Evolutionary conservation across 371 early-diverging fungal genomes (phyloP).

Genomic region (Smittium culicis): DNA sequence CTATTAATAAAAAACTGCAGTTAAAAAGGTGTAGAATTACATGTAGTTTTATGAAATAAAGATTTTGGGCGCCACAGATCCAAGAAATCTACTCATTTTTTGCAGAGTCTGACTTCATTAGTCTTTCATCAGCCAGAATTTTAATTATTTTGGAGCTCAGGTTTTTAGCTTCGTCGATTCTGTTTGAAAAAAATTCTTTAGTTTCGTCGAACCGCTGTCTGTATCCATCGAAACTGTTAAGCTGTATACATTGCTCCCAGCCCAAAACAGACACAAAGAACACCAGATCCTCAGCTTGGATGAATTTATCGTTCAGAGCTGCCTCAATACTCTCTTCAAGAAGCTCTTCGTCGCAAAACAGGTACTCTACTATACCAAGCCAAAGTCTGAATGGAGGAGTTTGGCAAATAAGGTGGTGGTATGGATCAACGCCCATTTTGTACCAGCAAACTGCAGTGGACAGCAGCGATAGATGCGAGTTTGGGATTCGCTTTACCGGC

Average conservation of each 20-base stretch:
- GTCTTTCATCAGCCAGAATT: conserved; percentile 21
- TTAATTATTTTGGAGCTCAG: conserved; percentile 55
- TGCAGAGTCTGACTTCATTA: background rate
- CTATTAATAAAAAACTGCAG: no score
- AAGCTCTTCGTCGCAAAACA: conserved; percentile 61
- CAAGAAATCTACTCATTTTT: no score
- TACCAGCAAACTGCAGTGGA: conserved; percentile 93
- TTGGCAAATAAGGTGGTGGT: conserved; percentile 86
- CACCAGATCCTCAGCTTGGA: conserved; percentile 79
- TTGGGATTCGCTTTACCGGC: conserved; percentile 64
- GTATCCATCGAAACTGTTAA: conserved; percentile 74
- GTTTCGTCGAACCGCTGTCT: conserved; percentile 66
- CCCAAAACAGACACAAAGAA: conserved; percentile 79
- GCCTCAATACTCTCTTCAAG: conserved; percentile 70
- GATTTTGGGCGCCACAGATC: no score
- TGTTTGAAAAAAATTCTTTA: conserved; percentile 60
- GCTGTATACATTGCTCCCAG: conserved; percentile 80
- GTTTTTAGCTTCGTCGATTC: conserved; percentile 53
- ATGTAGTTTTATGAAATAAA: no score
- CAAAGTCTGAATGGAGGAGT: conserved; percentile 89
- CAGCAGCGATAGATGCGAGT: conserved; percentile 82
- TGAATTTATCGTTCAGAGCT: conserved; percentile 61
- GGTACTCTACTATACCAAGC: conserved; percentile 87
- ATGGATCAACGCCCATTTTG: conserved; percentile 66
- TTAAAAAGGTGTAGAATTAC: no score